Evolutionary conservation across 2,329 filamentous ascomycete species (phyloP).

Genomic region (Venturia asperata): DNA sequence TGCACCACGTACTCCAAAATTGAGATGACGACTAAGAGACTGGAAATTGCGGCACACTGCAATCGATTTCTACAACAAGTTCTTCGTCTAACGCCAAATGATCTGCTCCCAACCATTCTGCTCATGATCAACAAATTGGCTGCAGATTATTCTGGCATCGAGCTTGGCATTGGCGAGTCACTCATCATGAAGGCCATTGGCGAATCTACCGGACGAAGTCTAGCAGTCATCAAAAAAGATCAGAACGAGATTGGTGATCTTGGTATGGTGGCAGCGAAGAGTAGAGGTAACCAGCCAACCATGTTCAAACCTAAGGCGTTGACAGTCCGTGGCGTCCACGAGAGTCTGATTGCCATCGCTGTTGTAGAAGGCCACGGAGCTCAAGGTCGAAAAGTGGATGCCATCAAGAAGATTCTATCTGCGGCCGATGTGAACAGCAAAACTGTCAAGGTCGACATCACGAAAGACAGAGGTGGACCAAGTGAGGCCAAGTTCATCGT

Average conservation of each 20-base stretch:
- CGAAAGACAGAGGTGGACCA: conserved; percentile 82
- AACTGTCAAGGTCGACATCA: conserved; percentile 62
- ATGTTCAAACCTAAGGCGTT: conserved; percentile 97
- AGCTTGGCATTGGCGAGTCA: conserved; percentile 96
- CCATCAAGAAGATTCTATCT: conserved; percentile 94
- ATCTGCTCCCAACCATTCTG: conserved; percentile 79
- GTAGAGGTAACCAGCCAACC: conserved; percentile 86
- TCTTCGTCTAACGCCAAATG: conserved; percentile 78
- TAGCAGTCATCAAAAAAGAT: conserved; percentile 86
- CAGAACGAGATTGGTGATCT: conserved; percentile 96
- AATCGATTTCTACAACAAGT: conserved; percentile 89
- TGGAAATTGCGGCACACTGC: conserved; percentile 83
- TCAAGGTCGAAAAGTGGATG: conserved; percentile 83
- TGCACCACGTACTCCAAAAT: conserved; percentile 92
- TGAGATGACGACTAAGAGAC: conserved; percentile 86
- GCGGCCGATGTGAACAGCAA: conserved; percentile 66
- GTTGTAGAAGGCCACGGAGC: conserved; percentile 79
- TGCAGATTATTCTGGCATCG: conserved; percentile 91
- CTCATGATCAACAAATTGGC: conserved; percentile 98
- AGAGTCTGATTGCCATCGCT: conserved; percentile 81
- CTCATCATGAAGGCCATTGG: conserved; percentile 98
- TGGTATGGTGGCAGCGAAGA: conserved; percentile 90
- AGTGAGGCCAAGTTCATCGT: conserved; percentile 94
- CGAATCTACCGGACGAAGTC: conserved; percentile 80
- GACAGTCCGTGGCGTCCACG: conserved; percentile 78